These are phyloP conservation scores for Dryas integrifolia DNA, from an alignment of 331 rosid genomes.

Conservation along the genomic window DNA sequence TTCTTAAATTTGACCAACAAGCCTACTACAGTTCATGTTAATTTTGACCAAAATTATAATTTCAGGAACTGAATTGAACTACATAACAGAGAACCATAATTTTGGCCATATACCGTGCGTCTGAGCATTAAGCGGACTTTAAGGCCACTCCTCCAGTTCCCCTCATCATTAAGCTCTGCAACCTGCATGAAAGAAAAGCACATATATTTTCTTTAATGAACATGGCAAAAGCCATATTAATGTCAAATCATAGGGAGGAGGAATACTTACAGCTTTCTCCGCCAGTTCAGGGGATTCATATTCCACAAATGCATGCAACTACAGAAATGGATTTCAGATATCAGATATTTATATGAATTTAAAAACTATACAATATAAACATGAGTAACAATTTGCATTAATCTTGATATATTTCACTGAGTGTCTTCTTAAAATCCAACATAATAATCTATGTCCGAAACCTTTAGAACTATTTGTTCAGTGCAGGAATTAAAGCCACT, in stretches of 20 bases:
- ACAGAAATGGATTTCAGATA: constrained; percentile 24
- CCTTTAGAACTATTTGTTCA: neutral
- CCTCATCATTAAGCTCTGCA: constrained; percentile 79
- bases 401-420: neutral
- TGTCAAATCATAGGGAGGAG: constrained; percentile 17
- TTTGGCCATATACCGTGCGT: constrained; percentile 47
- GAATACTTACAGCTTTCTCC: constrained; percentile 85
- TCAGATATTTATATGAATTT: constrained; percentile 23
- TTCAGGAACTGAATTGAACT: constrained; percentile 3
- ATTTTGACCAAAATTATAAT: neutral
- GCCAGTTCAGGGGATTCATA: constrained; percentile 90
- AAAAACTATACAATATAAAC: neutral
- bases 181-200: constrained; percentile 46
- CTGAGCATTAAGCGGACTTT: constrained; percentile 79
- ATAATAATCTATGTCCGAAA: neutral
- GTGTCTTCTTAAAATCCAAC: neutral
- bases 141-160: constrained; percentile 92
- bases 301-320: constrained; percentile 99
- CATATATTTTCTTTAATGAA: neutral
- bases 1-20: neutral
- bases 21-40: neutral
- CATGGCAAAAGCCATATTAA: neutral
- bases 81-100: neutral
- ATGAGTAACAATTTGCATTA: constrained; percentile 8
- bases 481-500: neutral